Conservation (phyloP, 2,329 filamentous ascomycete genomes). For the Penicillium corylophilum region DNA sequence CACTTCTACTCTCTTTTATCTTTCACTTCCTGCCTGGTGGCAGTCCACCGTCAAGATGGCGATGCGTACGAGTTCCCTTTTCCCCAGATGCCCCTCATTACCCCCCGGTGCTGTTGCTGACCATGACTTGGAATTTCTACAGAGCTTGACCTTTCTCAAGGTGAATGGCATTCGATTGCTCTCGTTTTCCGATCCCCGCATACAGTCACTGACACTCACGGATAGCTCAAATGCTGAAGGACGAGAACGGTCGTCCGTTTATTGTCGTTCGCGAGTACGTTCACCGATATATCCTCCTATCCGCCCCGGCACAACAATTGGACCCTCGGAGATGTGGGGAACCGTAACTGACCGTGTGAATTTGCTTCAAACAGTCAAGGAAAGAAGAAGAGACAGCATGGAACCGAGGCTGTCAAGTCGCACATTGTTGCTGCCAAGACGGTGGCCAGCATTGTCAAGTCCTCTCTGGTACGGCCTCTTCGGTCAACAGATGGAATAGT, state of each 20-base stretch:
- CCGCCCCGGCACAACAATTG: constrained; percentile 5
- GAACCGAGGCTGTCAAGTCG: constrained; percentile 95
- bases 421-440: constrained; percentile 97
- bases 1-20: constrained; percentile 10
- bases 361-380: constrained; percentile 66
- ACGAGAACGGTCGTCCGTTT: constrained; percentile 95
- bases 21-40: constrained; percentile 30
- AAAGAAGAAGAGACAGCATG: constrained; percentile 95
- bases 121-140: constrained; percentile 14
- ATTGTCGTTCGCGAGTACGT: constrained; percentile 96
- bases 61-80: constrained; percentile 43
- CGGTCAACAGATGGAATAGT: not conserved
- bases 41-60: constrained; percentile 45
- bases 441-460: constrained; percentile 95
- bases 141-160: constrained; percentile 52
- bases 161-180: constrained; percentile 26
- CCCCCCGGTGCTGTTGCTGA: constrained; percentile 28
- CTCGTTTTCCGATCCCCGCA: constrained; percentile 15
- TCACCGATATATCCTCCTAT: constrained; percentile 15
- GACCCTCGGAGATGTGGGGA: not conserved
- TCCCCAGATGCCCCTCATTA: constrained; percentile 37
- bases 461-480: constrained; percentile 66
- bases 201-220: constrained; percentile 19
- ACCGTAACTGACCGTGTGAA: constrained; percentile 25
- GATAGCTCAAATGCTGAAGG: constrained; percentile 77